Percentiles rank a stretch among this genome's conserved stretches.
Evolutionary conservation across 768 basidiomycete genomes (phyloP).

Genomic region (Agaricus subrufescens): DNA sequence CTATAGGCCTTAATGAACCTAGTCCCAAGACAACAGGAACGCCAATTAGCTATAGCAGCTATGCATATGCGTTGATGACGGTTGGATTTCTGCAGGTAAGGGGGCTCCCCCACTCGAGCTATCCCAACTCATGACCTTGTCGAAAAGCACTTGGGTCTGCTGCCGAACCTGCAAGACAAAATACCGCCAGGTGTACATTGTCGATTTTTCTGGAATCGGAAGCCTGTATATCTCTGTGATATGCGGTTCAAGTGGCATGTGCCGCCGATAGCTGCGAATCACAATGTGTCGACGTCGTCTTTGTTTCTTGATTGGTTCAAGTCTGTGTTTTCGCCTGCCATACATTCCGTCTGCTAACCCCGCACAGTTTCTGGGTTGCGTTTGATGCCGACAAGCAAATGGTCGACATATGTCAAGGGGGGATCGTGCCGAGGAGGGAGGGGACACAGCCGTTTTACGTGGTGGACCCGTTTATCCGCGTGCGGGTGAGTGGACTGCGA

Average conservation of each 20-base stretch:
- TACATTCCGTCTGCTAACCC: background rate
- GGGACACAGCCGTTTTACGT: constrained; percentile 16
- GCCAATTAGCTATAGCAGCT: constrained; percentile 51
- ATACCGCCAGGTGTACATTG: constrained; percentile 15
- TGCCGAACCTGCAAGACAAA: constrained; percentile 51
- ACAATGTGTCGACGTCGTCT: background rate
- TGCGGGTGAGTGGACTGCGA: constrained; percentile 23
- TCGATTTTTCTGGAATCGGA: constrained; percentile 7
- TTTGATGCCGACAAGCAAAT: constrained; percentile 27
- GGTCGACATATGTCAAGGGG: constrained; percentile 37
- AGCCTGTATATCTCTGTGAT: background rate
- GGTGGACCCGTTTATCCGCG: constrained; percentile 36
- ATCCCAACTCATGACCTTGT: background rate
- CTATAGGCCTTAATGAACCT: constrained; percentile 46
- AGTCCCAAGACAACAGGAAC: constrained; percentile 12
- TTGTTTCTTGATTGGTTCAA: constrained; percentile 36
- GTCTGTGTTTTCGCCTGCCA: constrained; percentile 24
- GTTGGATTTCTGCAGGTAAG: constrained; percentile 55
- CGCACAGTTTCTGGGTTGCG: constrained; percentile 41
- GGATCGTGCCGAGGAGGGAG: constrained; percentile 21
- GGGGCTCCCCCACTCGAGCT: background rate
- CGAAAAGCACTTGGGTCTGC: constrained; percentile 32
- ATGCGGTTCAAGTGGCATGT: constrained; percentile 1
- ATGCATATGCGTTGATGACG: constrained; percentile 56
- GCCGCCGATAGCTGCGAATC: background rate